Evolutionary conservation across 2,329 filamentous ascomycete genomes (phyloP).

Genomic region (Alternaria burnsii): DNA sequence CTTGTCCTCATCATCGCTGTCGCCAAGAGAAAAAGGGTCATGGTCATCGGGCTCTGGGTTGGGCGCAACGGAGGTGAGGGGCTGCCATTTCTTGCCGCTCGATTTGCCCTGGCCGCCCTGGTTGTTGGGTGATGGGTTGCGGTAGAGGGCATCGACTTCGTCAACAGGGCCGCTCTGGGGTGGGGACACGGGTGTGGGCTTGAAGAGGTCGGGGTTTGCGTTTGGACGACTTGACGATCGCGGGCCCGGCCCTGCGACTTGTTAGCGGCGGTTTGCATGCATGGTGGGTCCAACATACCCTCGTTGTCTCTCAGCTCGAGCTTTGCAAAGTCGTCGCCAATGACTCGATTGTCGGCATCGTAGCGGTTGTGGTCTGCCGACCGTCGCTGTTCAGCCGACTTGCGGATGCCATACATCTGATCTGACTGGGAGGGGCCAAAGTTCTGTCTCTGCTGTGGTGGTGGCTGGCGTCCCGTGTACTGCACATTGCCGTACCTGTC

Average conservation of each 20-base stretch:
- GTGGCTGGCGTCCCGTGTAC: slow-evolving; percentile 17
- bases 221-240: slow-evolving; percentile 69
- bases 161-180: slow-evolving; percentile 72
- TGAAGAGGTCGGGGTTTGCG: slow-evolving; percentile 83
- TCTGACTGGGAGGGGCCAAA: slow-evolving; percentile 52
- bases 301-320: slow-evolving; percentile 71
- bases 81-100: slow-evolving; percentile 98
- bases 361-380: slow-evolving; percentile 92
- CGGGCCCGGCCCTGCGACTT: slow-evolving; percentile 56
- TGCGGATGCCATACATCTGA: slow-evolving; percentile 52
- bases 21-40: slow-evolving; percentile 94
- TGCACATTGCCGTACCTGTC: slow-evolving; percentile 63
- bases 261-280: slow-evolving; percentile 2
- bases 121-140: slow-evolving; percentile 53
- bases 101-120: slow-evolving; percentile 40
- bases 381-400: slow-evolving; percentile 59
- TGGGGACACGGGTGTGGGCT: slow-evolving; percentile 64
- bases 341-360: slow-evolving; percentile 89
- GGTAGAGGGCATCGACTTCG: slow-evolving; percentile 80
- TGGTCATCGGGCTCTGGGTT: slow-evolving; percentile 83
- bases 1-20: slow-evolving; percentile 89
- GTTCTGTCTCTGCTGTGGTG: slow-evolving; percentile 49
- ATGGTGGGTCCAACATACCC: slow-evolving; percentile 47
- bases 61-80: slow-evolving; percentile 84
- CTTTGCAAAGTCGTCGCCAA: slow-evolving; percentile 85